Base-by-base conservation (phyloP, 306 rosid species). In the Dryas alaskensis region DNA sequence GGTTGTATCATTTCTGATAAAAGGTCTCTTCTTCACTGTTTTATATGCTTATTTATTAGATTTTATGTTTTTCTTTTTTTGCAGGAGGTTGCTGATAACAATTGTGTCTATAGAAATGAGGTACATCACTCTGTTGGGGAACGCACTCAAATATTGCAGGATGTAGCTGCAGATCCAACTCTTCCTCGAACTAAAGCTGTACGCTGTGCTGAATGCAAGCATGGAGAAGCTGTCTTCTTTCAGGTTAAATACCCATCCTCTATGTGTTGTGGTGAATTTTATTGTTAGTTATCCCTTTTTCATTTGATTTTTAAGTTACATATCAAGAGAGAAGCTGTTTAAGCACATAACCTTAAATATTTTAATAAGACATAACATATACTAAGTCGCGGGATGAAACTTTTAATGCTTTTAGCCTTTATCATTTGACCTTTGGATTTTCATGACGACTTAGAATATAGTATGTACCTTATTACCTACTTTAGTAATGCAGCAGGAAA, bases 151-250 rank as follows among this genome's bases (percentile, higher is more conserved):
- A 86, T 88, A 65, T 75, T 92, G 79, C 94, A 92, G 80, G 97
- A 92, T 77, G 95, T 92, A 11, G 97, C 99, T 73, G 95, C 96
- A 0, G 99, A 95, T 85, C 99, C 99, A 53, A 95, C 99, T 55
- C 97, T 90, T 70, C 99, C 99, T 67, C 95, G 99, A n/a, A 95
- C 97, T 4, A 95, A 95, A 81, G 53, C 97, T 39, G 98, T 91
- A 51, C 97, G 96, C 27, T 95, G 99, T 78, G 70, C 88, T 70
- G 87, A 85, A 65, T 95, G 99, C 84, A 88, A 88, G 76, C 99
- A 92, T 66, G 99, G 99, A 68, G 99, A 92, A 87, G 99, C 99
- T 82, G 98, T 95, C 47, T 95, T 95, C 84, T 94, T 89, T 86
- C 99, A 94, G 96, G 98, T 92, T 27, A 80, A 57, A 40, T 59